A percentile compares a stretch with the other conserved stretches of the same genome.
phyloP scores from a whole-genome alignment of 306 rosid genomes.

The Quercus variabilis region DNA sequence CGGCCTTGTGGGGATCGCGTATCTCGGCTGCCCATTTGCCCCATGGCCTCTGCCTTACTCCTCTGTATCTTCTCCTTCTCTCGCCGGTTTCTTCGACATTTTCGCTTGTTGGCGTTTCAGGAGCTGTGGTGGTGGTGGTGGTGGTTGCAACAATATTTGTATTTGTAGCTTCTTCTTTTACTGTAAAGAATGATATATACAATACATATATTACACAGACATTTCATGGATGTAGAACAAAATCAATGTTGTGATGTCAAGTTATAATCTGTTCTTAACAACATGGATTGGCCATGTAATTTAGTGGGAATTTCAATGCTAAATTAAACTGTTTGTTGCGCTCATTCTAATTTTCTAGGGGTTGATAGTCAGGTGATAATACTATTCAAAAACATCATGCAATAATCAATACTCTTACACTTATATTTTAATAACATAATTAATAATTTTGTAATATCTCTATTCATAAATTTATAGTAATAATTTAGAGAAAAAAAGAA shows the following conservation, averaged over 20 bases:
- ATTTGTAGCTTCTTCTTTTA: conserved; percentile 32
- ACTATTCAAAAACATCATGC: conserved; percentile 17
- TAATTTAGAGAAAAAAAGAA: neutral
- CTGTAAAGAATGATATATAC: conserved; percentile 4
- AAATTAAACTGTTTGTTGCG: neutral
- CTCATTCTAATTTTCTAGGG: neutral
- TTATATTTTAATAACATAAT: too few species aligned
- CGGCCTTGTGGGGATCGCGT: conserved; percentile 92
- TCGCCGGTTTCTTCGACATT: conserved; percentile 52
- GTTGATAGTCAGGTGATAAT: neutral
- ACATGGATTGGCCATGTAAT: neutral
- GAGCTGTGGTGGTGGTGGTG: neutral
- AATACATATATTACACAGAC: neutral
- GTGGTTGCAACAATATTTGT: neutral
- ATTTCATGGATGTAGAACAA: neutral
- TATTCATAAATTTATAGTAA: neutral
- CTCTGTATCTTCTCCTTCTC: conserved; percentile 72
- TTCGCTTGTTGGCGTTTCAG: conserved; percentile 23
- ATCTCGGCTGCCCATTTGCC: conserved; percentile 99
- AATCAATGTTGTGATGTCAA: neutral
- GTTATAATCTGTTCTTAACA: neutral
- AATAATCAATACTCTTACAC: neutral
- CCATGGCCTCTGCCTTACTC: conserved; percentile 97
- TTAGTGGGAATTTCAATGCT: neutral
- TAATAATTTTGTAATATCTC: neutral